phyloP scores from a whole-genome alignment of 2,329 filamentous ascomycete genomes.

The Epichloe gansuensis region DNA sequence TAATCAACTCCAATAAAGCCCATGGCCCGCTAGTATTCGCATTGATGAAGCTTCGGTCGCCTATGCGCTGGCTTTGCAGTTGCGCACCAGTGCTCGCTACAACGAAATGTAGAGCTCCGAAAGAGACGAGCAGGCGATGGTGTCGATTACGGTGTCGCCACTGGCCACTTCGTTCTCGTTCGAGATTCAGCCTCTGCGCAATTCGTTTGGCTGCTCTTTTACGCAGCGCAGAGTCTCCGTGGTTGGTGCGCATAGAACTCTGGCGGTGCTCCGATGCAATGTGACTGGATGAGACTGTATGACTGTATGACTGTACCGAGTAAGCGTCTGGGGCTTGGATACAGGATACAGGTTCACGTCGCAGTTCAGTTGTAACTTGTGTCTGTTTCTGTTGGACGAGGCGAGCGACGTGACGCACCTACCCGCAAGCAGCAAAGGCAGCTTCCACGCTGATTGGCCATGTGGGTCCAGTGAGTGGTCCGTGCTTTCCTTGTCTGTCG shows the following conservation, averaged over 20 bases:
- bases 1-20: constrained; percentile 18
- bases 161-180: not conserved
- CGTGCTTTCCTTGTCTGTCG: not conserved
- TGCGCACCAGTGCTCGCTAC: not conserved
- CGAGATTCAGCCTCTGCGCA: not conserved
- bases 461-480: not conserved
- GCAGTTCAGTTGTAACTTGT: not conserved
- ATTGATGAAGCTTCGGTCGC: not conserved
- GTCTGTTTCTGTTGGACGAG: not conserved
- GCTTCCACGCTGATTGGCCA: not conserved
- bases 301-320: no score
- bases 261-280: not conserved
- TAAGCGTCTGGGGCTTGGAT: not conserved
- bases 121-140: not conserved
- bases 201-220: not conserved
- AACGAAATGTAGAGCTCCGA: not conserved
- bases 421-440: constrained; percentile 3
- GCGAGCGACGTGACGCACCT: constrained; percentile 5
- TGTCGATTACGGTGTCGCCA: not conserved
- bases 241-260: not conserved
- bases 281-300: not conserved
- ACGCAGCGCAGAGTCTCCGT: not conserved
- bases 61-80: not conserved
- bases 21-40: constrained; percentile 20
- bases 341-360: not conserved